A percentile compares a stretch with the other conserved stretches of the same genome.
Conservation (phyloP, 768 basidiomycete species). For the Trametes cubensis region DNA sequence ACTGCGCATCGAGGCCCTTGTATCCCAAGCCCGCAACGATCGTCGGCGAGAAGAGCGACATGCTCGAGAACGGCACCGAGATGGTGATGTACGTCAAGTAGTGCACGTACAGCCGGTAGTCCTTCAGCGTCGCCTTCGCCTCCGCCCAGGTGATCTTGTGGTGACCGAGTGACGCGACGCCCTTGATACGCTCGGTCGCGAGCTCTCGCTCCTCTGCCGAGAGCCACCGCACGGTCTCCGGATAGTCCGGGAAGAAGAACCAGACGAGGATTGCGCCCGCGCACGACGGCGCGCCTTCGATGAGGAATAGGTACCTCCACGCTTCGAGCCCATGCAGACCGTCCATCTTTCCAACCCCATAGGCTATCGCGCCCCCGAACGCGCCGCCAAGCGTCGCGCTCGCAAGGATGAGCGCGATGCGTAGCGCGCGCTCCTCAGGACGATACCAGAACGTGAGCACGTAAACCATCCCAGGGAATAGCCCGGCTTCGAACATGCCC, state of each 20-base stretch:
- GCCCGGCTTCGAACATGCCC: slow-evolving; percentile 46
- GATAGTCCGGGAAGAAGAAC: slow-evolving; percentile 50
- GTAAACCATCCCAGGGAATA: slow-evolving; percentile 47
- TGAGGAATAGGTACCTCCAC: slow-evolving; percentile 43
- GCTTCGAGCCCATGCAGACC: slow-evolving; percentile 30
- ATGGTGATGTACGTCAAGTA: slow-evolving; percentile 48
- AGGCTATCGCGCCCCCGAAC: slow-evolving; percentile 38
- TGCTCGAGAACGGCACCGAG: slow-evolving; percentile 46
- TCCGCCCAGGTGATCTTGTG: slow-evolving; percentile 42
- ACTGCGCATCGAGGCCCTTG: slow-evolving; percentile 53
- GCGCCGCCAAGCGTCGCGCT: slow-evolving; percentile 36
- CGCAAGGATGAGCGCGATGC: slow-evolving; percentile 36
- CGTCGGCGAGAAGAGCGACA: slow-evolving; percentile 66
- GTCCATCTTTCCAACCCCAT: slow-evolving; percentile 36
- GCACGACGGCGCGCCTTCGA: slow-evolving; percentile 52
- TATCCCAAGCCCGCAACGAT: slow-evolving; percentile 68
- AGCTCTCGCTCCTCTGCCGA: slow-evolving; percentile 44
- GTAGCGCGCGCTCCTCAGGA: slow-evolving; percentile 34
- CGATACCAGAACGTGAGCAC: slow-evolving; percentile 52
- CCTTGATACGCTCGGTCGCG: slow-evolving; percentile 41
- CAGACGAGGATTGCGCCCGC: slow-evolving; percentile 37
- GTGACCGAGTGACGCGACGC: slow-evolving; percentile 41
- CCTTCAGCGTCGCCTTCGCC: slow-evolving; percentile 38
- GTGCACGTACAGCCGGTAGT: slow-evolving; percentile 44
- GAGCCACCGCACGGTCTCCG: slow-evolving; percentile 49